Conservation (phyloP, 495 filamentous ascomycete species). For the Aspergillus haitiensis region DNA sequence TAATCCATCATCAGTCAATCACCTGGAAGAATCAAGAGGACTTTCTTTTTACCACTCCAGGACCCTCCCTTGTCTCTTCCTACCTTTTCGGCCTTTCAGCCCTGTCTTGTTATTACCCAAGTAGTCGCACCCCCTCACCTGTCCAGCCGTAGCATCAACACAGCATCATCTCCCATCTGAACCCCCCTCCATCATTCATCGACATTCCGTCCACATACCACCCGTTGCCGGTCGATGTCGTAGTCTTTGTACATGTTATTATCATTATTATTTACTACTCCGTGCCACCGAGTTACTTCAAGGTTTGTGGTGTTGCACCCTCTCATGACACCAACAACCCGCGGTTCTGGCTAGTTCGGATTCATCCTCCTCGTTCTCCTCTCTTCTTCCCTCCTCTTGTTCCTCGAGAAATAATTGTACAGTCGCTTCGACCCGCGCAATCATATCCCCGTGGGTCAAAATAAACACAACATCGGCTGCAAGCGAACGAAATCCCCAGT, state of each 20-base stretch:
- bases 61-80: no score
- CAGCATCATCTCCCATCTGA: slow-evolving; percentile 17
- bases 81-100: no score
- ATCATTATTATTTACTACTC: slow-evolving; percentile 7
- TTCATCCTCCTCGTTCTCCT: slow-evolving; percentile 30
- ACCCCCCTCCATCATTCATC: slow-evolving; percentile 26
- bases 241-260: slow-evolving; percentile 6
- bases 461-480: slow-evolving; percentile 36
- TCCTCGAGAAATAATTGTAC: no score
- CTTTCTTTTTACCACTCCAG: no score
- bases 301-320: no score
- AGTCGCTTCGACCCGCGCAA: slow-evolving; percentile 13
- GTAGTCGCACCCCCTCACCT: no score
- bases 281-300: not conserved
- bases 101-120: no score
- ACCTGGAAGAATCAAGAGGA: no score
- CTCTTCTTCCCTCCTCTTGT: slow-evolving; percentile 12
- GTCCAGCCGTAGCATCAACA: no score
- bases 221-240: slow-evolving; percentile 8
- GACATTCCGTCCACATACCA: slow-evolving; percentile 21
- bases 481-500: slow-evolving; percentile 23
- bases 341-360: no score
- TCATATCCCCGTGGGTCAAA: slow-evolving; percentile 38
- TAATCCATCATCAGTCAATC: no score
- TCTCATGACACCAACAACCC: slow-evolving; percentile 7